Percentiles rank a stretch among this genome's conserved stretches.
Conservation (phyloP, 2,329 filamentous ascomycete species). For the Penicillium sp. region DNA sequence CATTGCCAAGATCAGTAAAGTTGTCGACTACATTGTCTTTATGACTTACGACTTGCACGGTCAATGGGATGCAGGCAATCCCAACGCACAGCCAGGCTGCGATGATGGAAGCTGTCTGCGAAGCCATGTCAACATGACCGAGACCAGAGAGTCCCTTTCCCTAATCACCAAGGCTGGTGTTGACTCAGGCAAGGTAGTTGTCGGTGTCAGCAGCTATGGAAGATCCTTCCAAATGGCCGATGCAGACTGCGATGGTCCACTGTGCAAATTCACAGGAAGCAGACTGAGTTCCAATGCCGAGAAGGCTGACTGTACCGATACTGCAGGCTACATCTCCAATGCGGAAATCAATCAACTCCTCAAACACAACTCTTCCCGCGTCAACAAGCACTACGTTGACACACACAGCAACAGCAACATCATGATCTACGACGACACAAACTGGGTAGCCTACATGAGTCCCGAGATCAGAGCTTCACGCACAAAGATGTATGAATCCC, state of each 20-base stretch:
- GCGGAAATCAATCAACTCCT: constrained; percentile 17
- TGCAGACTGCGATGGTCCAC: constrained; percentile 29
- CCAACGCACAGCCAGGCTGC: constrained; percentile 25
- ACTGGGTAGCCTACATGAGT: constrained; percentile 10
- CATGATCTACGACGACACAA: neutral
- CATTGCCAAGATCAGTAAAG: constrained; percentile 26
- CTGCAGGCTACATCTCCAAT: constrained; percentile 34
- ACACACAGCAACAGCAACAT: neutral
- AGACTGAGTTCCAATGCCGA: constrained; percentile 29
- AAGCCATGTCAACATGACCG: neutral
- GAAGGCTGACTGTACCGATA: constrained; percentile 41
- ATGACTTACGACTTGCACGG: constrained; percentile 45
- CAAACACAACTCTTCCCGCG: constrained; percentile 11
- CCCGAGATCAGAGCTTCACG: constrained; percentile 25
- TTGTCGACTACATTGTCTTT: constrained; percentile 39
- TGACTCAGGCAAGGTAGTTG: constrained; percentile 24
- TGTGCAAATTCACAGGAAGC: constrained; percentile 37
- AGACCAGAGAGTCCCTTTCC: neutral
- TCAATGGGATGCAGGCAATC: constrained; percentile 30
- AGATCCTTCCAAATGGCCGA: constrained; percentile 38
- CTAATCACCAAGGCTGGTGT: constrained; percentile 1
- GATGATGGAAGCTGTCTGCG: constrained; percentile 9
- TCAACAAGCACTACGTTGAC: neutral
- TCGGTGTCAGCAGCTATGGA: constrained; percentile 40
- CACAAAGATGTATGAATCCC: constrained; percentile 14